Conservation (phyloP, 1,139 yeast genomes). For the Suzukiozyma palmioleophila region DNA sequence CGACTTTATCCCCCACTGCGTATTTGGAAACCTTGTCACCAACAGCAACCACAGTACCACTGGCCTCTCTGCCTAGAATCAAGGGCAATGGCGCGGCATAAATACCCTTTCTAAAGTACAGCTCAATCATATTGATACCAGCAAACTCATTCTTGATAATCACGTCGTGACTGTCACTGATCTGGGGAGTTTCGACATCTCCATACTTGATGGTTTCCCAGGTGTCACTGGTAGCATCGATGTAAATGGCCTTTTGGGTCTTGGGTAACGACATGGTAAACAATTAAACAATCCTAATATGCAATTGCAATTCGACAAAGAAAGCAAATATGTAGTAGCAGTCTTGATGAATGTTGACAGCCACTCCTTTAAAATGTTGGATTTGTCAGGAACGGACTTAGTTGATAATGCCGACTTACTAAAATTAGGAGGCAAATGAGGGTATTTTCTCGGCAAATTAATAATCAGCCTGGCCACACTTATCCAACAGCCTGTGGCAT, state of each 20-base stretch:
- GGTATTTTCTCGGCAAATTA: too few species aligned
- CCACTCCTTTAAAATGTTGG: too few species aligned
- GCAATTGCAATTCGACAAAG: too few species aligned
- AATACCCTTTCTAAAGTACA: conserved; percentile 74
- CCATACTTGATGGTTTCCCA: conserved; percentile 28
- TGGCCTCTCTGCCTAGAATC: conserved; percentile 78
- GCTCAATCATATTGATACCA: conserved; percentile 81
- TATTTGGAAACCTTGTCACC: conserved; percentile 57
- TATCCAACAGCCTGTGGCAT: too few species aligned
- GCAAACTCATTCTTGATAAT: conserved; percentile 68
- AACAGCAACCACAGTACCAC: conserved; percentile 66
- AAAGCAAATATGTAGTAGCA: too few species aligned
- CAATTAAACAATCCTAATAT: not conserved
- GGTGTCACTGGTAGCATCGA: conserved; percentile 47
- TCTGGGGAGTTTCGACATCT: conserved; percentile 55
- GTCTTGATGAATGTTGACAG: too few species aligned
- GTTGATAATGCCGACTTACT: too few species aligned
- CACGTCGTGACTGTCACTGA: conserved; percentile 48
- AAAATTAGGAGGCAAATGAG: too few species aligned
- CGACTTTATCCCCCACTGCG: conserved; percentile 70
- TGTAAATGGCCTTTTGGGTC: conserved; percentile 51
- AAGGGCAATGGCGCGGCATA: conserved; percentile 61
- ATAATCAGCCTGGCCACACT: too few species aligned
- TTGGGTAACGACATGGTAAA: conserved; percentile 34
- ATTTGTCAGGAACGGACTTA: too few species aligned